Evolutionary conservation across 2,329 filamentous ascomycete species (phyloP).

Genomic region (Cladosporium austrohemisphaericum): DNA sequence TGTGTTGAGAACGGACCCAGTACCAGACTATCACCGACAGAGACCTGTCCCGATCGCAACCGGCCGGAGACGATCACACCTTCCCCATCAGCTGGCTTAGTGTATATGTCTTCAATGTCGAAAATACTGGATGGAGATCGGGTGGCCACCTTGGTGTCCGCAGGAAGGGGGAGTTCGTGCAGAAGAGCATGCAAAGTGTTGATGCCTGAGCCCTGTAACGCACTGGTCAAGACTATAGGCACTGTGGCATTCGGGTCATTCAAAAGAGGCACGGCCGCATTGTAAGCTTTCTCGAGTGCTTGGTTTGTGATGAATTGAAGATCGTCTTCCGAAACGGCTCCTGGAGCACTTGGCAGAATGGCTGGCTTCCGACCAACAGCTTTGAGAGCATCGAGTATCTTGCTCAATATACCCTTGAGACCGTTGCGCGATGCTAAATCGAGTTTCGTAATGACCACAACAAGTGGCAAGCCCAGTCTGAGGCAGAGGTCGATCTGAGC

Average conservation of each 20-base stretch:
- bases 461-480: constrained; percentile 71
- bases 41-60: constrained; percentile 72
- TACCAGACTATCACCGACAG: constrained; percentile 71
- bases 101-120: constrained; percentile 88
- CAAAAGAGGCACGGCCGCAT: constrained; percentile 51
- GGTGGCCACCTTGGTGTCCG: background rate
- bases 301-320: constrained; percentile 54
- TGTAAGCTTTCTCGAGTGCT: constrained; percentile 57
- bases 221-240: constrained; percentile 83
- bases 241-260: constrained; percentile 53
- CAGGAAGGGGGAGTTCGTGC: constrained; percentile 65
- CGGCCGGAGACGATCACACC: constrained; percentile 73
- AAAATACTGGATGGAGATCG: constrained; percentile 53
- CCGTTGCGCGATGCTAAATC: constrained; percentile 75
- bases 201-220: constrained; percentile 79
- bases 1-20: constrained; percentile 63
- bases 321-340: constrained; percentile 39
- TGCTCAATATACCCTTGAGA: constrained; percentile 66
- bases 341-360: constrained; percentile 52
- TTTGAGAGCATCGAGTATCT: constrained; percentile 74
- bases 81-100: constrained; percentile 44
- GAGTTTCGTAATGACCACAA: constrained; percentile 84
- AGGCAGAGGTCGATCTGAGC: constrained; percentile 83
- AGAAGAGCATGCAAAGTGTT: constrained; percentile 78
- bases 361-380: constrained; percentile 67